Evolutionary conservation across 176 grass and related monocot species (phyloP), one percentile per base, ranked within the genome.

Genomic region (Triticum dicoccoides): DNA sequence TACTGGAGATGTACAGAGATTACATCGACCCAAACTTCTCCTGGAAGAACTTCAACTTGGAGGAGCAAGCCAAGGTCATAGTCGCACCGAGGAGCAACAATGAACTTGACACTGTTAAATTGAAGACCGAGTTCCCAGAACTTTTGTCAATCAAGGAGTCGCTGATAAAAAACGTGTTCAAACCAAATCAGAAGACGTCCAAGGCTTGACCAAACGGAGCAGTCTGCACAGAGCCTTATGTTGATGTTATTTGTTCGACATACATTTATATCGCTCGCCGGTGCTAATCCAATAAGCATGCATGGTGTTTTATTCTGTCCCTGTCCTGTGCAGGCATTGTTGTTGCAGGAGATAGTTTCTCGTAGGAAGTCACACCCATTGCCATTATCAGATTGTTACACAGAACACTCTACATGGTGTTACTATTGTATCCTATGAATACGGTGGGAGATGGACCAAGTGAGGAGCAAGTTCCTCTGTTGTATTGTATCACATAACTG

Each of bases 71-170:
- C 13, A 97, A 94, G 84, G 92, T 97, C 11, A 97, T 97, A 69
- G 88, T 94, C 30, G 95, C 92, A 5, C 95, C 95, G 1, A 86
- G 95, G 88, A 97, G 95, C 90, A 97, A 97, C 82, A 97, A 97
- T 65, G 92, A 97, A 65, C 92, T 97, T 21, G 95, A 94, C 78
- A 47, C 62, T 1, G 83, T 74, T 42, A 97, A 94, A 73, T 59
- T 97, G 83, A 93, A 92, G 82, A 78, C 74, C 0, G 92, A 97
- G 59, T 97, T 97, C 71, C 91, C 94, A 10, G 91, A 94, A 85
- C 88, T 97, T 83, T 12, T 97, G 78, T 73, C 91, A 0, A 92
- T 97, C 82, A 97, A 97, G 87, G 92, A 97, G 80, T 91, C 87
- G 3, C 76, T 92, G 80, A 81, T 94, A 18, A 94, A 92, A 54